Evolutionary conservation across 2,329 filamentous ascomycete genomes (phyloP).

Genomic region (Neofusicoccum laricinum): DNA sequence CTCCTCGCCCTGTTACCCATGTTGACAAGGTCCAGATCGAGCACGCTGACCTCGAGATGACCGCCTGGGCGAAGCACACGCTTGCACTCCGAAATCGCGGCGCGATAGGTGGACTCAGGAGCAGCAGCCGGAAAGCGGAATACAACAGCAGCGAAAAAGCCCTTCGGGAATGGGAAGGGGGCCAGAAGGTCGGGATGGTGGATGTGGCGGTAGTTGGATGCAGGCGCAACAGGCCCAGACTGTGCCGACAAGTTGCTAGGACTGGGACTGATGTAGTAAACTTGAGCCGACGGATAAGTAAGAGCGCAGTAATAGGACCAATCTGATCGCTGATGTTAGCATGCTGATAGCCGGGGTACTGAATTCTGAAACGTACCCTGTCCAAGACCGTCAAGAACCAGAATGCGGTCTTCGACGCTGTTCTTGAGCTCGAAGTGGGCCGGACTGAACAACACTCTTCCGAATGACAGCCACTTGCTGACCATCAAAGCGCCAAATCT

Average conservation of each 20-base stretch:
- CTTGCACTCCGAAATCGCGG: slow-evolving; percentile 70
- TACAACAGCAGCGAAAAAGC: slow-evolving; percentile 73
- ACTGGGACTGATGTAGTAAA: slow-evolving; percentile 64
- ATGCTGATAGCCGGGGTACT: background rate
- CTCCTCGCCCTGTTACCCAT: slow-evolving; percentile 72
- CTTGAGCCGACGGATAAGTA: slow-evolving; percentile 70
- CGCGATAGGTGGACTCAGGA: slow-evolving; percentile 66
- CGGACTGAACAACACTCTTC: slow-evolving; percentile 78
- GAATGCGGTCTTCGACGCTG: slow-evolving; percentile 59
- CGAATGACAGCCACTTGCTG: slow-evolving; percentile 84
- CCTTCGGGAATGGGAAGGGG: slow-evolving; percentile 71
- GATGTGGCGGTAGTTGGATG: slow-evolving; percentile 71
- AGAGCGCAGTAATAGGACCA: slow-evolving; percentile 86
- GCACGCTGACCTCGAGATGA: slow-evolving; percentile 72
- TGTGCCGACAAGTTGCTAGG: slow-evolving; percentile 26
- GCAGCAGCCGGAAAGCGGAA: slow-evolving; percentile 73
- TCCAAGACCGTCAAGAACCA: slow-evolving; percentile 81
- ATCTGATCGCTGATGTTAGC: slow-evolving; percentile 51
- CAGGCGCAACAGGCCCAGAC: slow-evolving; percentile 21
- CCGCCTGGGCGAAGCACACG: slow-evolving; percentile 76
- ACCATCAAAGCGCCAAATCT: slow-evolving; percentile 79
- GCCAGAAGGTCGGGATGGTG: slow-evolving; percentile 61
- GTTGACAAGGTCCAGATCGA: slow-evolving; percentile 78
- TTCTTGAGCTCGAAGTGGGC: slow-evolving; percentile 67
- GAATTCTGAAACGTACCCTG: slow-evolving; percentile 46